Evolutionary conservation across 2,329 filamentous ascomycete genomes (phyloP), one percentile per base, ranked within the genome.

Genomic region (Exophiala calicioides): DNA sequence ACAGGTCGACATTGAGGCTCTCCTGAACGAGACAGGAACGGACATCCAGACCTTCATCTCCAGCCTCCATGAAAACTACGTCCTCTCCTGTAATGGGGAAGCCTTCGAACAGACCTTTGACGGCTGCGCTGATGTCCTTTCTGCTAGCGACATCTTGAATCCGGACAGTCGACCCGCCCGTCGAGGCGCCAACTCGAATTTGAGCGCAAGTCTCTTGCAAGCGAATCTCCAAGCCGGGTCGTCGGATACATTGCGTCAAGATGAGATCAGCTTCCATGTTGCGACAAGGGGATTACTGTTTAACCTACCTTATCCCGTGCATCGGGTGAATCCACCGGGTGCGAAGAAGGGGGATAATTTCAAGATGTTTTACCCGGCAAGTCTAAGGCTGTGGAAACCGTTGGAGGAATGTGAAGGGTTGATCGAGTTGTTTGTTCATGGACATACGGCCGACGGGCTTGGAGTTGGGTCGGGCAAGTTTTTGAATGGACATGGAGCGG

Each of bases 1-100:
- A 0, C 76, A 86, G 52, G 83, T 90, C 1, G 71, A 73, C 5
- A 78, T 87, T 5, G 85, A 95, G 55, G 76, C 80, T 1, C 76
- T 98, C n/a, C 85, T 95, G 18, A 88, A 95, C 60, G 91, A 96
- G 69, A 90, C 87, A 0, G 93, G 93, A 1, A 95, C 93, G 0
- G 93, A 98, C 61, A 88, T 85, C 0, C 82, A 87, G 47, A 96
- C 90, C 0, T 96, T 96, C 61, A 80, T 95, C 37, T 87, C 89
- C 3, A 88, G 90, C 3, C 72, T 97, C 0, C 91, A 97, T 63
- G 93, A 98, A 62, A 98, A 98, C 62, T 97, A 95, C 58, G 77
- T 85, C 1, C 74, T 90, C 1, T 97, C 93, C 0, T 97, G 91
- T 62, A 81, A 85, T 65, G 72, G 78, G 2, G 66, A 78, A 16